Evolutionary conservation across 768 basidiomycete species (phyloP), one percentile per base, ranked within the genome.

Genomic region (Suillus paluster): DNA sequence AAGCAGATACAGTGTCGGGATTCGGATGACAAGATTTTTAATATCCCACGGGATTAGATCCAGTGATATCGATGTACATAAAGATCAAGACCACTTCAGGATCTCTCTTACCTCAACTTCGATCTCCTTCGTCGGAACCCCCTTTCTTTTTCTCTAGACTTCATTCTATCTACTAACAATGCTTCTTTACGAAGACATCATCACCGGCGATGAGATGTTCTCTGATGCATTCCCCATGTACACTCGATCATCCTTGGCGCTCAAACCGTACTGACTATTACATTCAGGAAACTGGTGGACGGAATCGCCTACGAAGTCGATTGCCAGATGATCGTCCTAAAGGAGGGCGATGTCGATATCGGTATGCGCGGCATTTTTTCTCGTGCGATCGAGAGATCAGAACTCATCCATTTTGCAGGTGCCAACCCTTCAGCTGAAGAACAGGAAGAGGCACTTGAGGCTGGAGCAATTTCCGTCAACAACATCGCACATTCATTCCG

Each of bases 381-480:
- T 21, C 44, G 2, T 21, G 17, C 42, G n/a, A 36, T 34, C 52
- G 7, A 36, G 12, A 30, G 5, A 30, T 34, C n/a, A 44, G 6
- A n/a, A 44, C 52, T 23, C 7, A 53, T 21, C 12, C 8, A 45
- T 21, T 21, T 19, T 59, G 12, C 67, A 95, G 94, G 96, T 74
- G 95, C 91, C 61, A 97, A 98, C 78, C 91, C 96, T 44, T 98
- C 96, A 49, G 80, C 88, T 7, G 97, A 99, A 79, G 97, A 97
- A 57, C 79, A 79, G 52, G 88, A 86, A 0, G 97, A 99, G 59
- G 81, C 80, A 30, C 75, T 96, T 59, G 96, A 95, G 75, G 91
- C 92, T 1, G 93, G 92, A 64, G 81, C 85, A n/a, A 5, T 55
- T 15, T 80, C 80, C 61, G 90, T 97, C 73, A 99, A 95, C 89